Evolutionary conservation across 176 grass and related monocot genomes (phyloP).

Genomic region (Avena eriantha): DNA sequence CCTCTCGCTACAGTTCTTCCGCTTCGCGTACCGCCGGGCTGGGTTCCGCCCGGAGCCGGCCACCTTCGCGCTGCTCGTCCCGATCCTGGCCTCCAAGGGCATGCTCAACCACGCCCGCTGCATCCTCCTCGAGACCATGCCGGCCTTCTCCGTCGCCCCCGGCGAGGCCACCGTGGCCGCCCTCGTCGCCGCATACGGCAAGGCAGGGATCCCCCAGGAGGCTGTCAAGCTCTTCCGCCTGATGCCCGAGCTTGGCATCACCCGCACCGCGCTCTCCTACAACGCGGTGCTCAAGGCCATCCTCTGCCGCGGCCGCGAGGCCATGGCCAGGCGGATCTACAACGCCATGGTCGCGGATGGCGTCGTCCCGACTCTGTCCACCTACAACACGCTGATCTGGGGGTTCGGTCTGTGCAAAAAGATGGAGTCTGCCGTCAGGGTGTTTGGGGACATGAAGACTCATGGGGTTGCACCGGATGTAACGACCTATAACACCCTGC

Average conservation of each 20-base stretch:
- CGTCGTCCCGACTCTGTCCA: constrained; percentile 59
- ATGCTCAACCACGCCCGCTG: constrained; percentile 99
- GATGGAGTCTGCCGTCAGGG: constrained; percentile 63
- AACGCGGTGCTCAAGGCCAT: constrained; percentile 92
- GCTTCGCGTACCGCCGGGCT: constrained; percentile 81
- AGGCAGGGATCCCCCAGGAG: constrained; percentile 80
- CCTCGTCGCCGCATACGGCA: constrained; percentile 77
- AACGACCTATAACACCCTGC: constrained; percentile 77
- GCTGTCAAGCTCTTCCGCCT: constrained; percentile 89
- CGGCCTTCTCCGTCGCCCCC: constrained; percentile 56
- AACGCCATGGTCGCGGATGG: constrained; percentile 74
- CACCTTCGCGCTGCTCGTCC: constrained; percentile 70
- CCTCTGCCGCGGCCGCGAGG: constrained; percentile 67
- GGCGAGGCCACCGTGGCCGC: constrained; percentile 69
- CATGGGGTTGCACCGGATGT: constrained; percentile 61
- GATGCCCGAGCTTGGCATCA: constrained; percentile 85
- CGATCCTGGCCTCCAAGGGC: constrained; percentile 56
- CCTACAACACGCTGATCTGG: constrained; percentile 90
- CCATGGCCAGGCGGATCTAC: constrained; percentile 84
- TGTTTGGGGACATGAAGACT: constrained; percentile 80
- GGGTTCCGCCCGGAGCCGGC: constrained; percentile 68
- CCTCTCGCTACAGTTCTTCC: constrained; percentile 85
- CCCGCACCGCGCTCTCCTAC: constrained; percentile 72
- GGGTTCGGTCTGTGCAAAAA: constrained; percentile 81
- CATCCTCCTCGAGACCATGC: constrained; percentile 91